A percentile compares a stretch with the other conserved stretches of the same genome.
Evolutionary conservation across 805 yeast genomes (phyloP).

Genomic region (Wickerhamomyces silvicola): DNA sequence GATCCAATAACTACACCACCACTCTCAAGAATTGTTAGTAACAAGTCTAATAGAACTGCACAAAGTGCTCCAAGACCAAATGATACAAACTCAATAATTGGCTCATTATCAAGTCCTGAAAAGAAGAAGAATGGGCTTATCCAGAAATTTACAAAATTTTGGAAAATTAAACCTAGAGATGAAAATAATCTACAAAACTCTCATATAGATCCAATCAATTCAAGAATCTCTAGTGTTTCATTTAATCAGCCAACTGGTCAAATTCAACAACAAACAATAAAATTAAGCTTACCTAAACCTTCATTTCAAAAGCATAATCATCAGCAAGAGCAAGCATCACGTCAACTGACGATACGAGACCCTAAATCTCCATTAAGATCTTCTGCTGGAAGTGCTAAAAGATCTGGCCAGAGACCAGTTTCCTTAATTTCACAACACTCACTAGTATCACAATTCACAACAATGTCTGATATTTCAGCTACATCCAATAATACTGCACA

Average conservation of each 20-base stretch:
- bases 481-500: slow-evolving; percentile 15
- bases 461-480: slow-evolving; percentile 44
- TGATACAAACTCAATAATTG: neutral
- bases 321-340: slow-evolving; percentile 22
- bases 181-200: slow-evolving; percentile 1
- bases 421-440: slow-evolving; percentile 49
- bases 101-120: slow-evolving; percentile 14
- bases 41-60: slow-evolving; percentile 8
- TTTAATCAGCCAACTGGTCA: slow-evolving; percentile 2
- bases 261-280: slow-evolving; percentile 1
- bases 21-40: slow-evolving; percentile 24
- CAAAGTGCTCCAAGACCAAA: neutral
- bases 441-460: slow-evolving; percentile 38
- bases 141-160: slow-evolving; percentile 27
- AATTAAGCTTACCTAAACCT: slow-evolving; percentile 14
- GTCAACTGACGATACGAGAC: slow-evolving; percentile 24
- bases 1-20: slow-evolving; percentile 21
- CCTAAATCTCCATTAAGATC: slow-evolving; percentile 23
- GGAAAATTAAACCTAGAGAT: slow-evolving; percentile 22
- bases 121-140: slow-evolving; percentile 26
- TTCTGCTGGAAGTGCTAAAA: too few species aligned
- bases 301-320: slow-evolving; percentile 1
- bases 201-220: slow-evolving; percentile 1
- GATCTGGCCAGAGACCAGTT: slow-evolving; percentile 40
- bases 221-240: slow-evolving; percentile 3